These are phyloP conservation scores for Phytophthora colocasiae DNA, from an alignment of 352 stramenopile species.

Conservation along the genomic window DNA sequence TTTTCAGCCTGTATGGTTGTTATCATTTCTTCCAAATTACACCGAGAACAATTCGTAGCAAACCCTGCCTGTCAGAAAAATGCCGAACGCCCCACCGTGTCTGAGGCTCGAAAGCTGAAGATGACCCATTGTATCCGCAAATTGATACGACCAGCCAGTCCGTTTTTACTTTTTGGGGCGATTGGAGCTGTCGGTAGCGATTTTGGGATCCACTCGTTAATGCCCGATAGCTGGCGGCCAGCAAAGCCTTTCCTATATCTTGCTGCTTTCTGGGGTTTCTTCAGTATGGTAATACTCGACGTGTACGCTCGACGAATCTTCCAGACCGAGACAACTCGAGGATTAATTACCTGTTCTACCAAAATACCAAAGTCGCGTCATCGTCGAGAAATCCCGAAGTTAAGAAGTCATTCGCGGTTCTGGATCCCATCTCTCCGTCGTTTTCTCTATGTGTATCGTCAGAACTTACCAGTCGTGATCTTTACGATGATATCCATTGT, in stretches of 20 bases:
- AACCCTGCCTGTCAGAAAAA: neutral
- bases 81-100: too few relatives aligned
- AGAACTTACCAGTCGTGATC: conserved; percentile 9
- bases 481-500: conserved; percentile 20
- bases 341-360: neutral
- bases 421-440: conserved; percentile 6
- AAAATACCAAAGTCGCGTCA: neutral
- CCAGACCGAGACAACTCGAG: conserved; percentile 24
- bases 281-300: conserved; percentile 21
- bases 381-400: neutral
- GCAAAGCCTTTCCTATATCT: conserved; percentile 34
- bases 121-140: conserved; percentile 13
- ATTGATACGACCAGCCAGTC: conserved; percentile 3
- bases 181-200: conserved; percentile 12
- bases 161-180: conserved; percentile 9
- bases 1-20: conserved; percentile 18
- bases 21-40: conserved; percentile 13
- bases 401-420: neutral
- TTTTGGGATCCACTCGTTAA: conserved; percentile 6
- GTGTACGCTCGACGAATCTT: conserved; percentile 23
- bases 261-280: conserved; percentile 23
- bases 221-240: conserved; percentile 13
- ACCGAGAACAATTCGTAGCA: conserved; percentile 15
- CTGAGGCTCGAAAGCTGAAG: conserved; percentile 1
- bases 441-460: conserved; percentile 17